Percentiles rank a stretch among this genome's conserved stretches.
Evolutionary conservation across 306 rosid species (phyloP).

Genomic region (Citrullus colocynthis): DNA sequence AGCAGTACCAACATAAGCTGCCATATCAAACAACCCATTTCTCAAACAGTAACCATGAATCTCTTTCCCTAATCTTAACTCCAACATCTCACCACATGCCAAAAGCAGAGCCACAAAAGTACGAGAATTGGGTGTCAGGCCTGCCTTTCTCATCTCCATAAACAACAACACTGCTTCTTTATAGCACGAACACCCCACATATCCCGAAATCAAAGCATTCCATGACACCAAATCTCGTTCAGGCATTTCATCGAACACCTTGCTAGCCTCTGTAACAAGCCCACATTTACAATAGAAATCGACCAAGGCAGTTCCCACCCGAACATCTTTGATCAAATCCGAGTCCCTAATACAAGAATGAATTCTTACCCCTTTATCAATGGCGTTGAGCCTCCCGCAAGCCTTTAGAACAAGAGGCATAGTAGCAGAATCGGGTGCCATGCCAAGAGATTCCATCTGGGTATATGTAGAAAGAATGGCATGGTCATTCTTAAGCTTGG

Average conservation of each 20-base stretch:
- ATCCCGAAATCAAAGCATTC: constrained; percentile 35
- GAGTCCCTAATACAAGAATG: constrained; percentile 17
- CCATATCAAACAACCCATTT: constrained; percentile 25
- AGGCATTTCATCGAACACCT: constrained; percentile 27
- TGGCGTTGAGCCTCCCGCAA: constrained; percentile 18
- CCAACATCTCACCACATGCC: constrained; percentile 22
- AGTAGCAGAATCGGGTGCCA: constrained; percentile 16
- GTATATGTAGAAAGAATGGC: constrained; percentile 30
- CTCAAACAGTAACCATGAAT: constrained; percentile 32
- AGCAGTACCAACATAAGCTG: constrained; percentile 36
- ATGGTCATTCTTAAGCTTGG: constrained; percentile 29
- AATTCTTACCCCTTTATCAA: constrained; percentile 24
- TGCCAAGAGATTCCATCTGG: constrained; percentile 30
- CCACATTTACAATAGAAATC: constrained; percentile 32
- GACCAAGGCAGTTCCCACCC: constrained; percentile 34
- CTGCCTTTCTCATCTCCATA: constrained; percentile 23
- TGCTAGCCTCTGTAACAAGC: constrained; percentile 19
- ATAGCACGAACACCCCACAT: constrained; percentile 18
- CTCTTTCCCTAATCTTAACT: constrained; percentile 24
- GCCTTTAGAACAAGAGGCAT: constrained; percentile 40
- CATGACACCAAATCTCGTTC: constrained; percentile 30
- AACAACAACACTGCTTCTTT: constrained; percentile 21
- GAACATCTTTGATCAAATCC: constrained; percentile 15
- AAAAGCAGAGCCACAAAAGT: constrained; percentile 30
- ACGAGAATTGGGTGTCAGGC: constrained; percentile 24